Percentiles rank a stretch among this genome's conserved stretches.
Conservation (phyloP, 192 early-diverging fungal genomes). For the Backusella morwellensis region DNA sequence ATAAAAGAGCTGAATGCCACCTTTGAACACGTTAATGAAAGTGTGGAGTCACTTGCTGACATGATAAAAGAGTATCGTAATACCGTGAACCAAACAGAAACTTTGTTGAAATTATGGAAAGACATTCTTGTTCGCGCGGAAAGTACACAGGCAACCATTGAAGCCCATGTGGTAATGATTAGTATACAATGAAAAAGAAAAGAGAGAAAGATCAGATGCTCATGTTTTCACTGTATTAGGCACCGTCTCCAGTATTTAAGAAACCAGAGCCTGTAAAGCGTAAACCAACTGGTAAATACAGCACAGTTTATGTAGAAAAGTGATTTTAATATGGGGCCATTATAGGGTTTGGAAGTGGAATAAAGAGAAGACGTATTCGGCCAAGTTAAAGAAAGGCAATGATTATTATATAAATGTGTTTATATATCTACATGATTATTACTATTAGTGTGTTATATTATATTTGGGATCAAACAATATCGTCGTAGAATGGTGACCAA, state of each 20-base stretch:
- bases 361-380: background rate
- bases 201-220: background rate
- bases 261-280: background rate
- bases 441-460: background rate
- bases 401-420: background rate
- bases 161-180: background rate
- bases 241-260: background rate
- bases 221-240: background rate
- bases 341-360: background rate
- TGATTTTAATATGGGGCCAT: background rate
- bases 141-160: background rate
- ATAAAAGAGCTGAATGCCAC: background rate
- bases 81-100: background rate
- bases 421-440: background rate
- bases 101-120: background rate
- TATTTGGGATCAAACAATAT: slow-evolving; percentile 27
- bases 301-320: background rate
- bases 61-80: background rate
- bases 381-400: background rate
- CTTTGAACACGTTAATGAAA: background rate
- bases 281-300: background rate
- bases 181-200: too few species aligned
- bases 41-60: background rate
- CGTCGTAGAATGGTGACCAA: slow-evolving; percentile 39
- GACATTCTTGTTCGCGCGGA: background rate